phyloP scores from a whole-genome alignment of 2,329 filamentous ascomycete species.

The Colletotrichum cordylinicola region DNA sequence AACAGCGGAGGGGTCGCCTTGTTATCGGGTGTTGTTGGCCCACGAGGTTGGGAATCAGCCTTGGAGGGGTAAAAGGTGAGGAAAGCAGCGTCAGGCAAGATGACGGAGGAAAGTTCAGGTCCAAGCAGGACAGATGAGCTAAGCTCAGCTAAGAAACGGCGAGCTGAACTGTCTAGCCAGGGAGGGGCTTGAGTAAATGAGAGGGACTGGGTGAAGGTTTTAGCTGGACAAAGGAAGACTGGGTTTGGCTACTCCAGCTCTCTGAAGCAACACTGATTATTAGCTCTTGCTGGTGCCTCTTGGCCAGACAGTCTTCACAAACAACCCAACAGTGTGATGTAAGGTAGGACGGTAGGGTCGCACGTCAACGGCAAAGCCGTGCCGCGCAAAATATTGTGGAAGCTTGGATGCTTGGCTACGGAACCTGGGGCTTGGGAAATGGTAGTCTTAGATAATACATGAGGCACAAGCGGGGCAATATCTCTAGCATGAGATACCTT shows the following conservation, averaged over 20 bases:
- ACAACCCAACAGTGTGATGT: background rate
- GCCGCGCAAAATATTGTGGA: constrained; percentile 5
- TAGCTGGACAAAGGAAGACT: background rate
- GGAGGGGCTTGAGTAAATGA: background rate
- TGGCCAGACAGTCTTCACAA: background rate
- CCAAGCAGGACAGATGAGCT: background rate
- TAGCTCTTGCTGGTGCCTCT: background rate
- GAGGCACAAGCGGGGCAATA: background rate
- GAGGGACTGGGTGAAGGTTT: background rate
- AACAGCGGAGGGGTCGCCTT: background rate
- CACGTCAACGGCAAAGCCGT: constrained; percentile 12
- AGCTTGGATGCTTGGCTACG: constrained; percentile 2
- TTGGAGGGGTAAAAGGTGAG: background rate
- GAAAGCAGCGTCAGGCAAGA: background rate
- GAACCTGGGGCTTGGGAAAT: background rate
- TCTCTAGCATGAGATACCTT: background rate
- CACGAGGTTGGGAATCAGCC: constrained; percentile 1
- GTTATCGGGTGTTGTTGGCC: background rate
- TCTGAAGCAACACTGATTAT: background rate
- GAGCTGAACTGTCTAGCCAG: background rate
- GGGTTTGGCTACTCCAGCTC: background rate
- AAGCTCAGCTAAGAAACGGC: background rate
- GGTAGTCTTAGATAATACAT: constrained; percentile 7
- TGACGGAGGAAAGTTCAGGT: constrained; percentile 1
- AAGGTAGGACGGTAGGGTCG: background rate